Evolutionary conservation across 352 stramenopile genomes (phyloP).

Genomic region (Lagenidium sp.): DNA sequence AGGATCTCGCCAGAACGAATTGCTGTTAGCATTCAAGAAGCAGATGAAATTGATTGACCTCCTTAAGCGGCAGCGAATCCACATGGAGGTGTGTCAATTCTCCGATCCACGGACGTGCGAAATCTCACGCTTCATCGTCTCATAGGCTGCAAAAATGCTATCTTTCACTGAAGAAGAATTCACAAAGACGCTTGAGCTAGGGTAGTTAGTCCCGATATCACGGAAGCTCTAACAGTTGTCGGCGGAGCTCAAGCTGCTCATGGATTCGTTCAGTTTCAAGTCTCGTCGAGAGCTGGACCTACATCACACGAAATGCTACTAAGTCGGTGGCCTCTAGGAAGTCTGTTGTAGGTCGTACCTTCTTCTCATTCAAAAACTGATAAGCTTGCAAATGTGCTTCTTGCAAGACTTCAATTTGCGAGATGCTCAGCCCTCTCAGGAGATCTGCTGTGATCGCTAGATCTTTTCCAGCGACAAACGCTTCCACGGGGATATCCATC

Average conservation of each 20-base stretch:
- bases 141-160: conserved; percentile 72
- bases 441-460: conserved; percentile 31
- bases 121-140: background rate
- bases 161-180: conserved; percentile 83
- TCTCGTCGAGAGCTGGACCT: conserved; percentile 77
- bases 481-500: conserved; percentile 64
- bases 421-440: conserved; percentile 60
- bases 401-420: conserved; percentile 73
- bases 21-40: conserved; percentile 75
- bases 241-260: conserved; percentile 51
- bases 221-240: conserved; percentile 47
- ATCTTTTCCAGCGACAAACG: conserved; percentile 71
- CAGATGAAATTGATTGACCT: conserved; percentile 86
- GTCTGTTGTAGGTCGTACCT: conserved; percentile 47
- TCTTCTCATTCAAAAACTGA: conserved; percentile 75
- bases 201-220: conserved; percentile 15
- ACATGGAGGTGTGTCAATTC: conserved; percentile 75
- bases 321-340: no score
- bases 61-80: conserved; percentile 76
- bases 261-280: conserved; percentile 69
- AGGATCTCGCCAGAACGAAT: conserved; percentile 27
- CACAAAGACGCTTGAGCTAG: conserved; percentile 62
- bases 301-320: no score
- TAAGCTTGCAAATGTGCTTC: conserved; percentile 78
- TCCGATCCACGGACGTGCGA: no score